Percentiles rank a stretch among this genome's conserved stretches.
These are phyloP conservation scores for Brassica juncea DNA, from an alignment of 345 rosid species.

Conservation along the genomic window DNA sequence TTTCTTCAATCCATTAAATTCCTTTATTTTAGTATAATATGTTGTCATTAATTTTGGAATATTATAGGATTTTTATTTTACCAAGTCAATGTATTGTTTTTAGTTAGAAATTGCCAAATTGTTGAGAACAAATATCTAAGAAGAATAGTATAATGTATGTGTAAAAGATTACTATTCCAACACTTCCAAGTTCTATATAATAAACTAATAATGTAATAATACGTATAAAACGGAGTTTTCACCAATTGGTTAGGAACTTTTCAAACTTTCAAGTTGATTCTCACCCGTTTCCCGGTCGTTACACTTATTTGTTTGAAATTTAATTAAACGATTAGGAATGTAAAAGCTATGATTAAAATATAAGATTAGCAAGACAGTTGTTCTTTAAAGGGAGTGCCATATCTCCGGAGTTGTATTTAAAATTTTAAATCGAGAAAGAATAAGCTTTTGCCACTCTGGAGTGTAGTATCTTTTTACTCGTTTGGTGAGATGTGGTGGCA, in stretches of 20 bases:
- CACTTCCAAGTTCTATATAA: not conserved
- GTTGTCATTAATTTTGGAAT: slow-evolving; percentile 25
- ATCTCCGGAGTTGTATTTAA: slow-evolving; percentile 11
- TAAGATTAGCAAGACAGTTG: not conserved
- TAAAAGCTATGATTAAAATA: not conserved
- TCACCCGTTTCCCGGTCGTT: not conserved
- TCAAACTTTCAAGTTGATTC: not conserved
- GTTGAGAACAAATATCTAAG: not conserved
- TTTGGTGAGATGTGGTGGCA: slow-evolving; percentile 21
- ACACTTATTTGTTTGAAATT: not conserved
- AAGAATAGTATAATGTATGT: not conserved
- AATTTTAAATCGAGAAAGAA: not conserved
- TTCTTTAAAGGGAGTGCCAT: slow-evolving; percentile 28
- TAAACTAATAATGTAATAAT: not conserved
- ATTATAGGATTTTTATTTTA: not conserved
- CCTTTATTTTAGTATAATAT: slow-evolving; percentile 19
- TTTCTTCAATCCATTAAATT: slow-evolving; percentile 33
- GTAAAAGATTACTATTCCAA: not conserved
- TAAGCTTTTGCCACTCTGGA: slow-evolving; percentile 40
- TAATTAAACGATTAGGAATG: not conserved
- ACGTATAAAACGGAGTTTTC: not conserved
- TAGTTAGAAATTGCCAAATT: not conserved
- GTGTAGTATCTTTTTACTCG: not conserved
- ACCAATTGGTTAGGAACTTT: not conserved
- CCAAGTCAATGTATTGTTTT: not conserved